Percentiles rank a stretch among this genome's conserved stretches.
These are phyloP conservation scores for Metschnikowia arizonensis DNA, from an alignment of 805 yeast genomes.

Conservation along the genomic window DNA sequence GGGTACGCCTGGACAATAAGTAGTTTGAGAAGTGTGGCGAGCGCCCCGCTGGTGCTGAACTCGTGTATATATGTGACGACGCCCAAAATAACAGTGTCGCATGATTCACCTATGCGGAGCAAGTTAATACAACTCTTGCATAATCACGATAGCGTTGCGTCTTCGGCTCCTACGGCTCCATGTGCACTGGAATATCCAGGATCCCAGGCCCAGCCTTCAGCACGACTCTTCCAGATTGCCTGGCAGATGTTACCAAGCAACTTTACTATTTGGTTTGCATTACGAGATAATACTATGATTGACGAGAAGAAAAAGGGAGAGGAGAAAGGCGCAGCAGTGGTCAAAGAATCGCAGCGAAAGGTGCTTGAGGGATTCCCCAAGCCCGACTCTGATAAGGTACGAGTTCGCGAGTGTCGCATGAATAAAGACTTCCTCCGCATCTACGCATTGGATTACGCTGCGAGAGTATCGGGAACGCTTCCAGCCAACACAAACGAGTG, in stretches of 20 bases:
- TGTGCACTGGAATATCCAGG: background rate
- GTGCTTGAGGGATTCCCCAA: background rate
- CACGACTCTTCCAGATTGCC: background rate
- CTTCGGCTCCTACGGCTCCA: background rate
- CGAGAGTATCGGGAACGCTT: slow-evolving; percentile 10
- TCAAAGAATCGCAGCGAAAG: background rate
- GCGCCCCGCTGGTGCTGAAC: slow-evolving; percentile 4
- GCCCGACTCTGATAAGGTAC: slow-evolving; percentile 1
- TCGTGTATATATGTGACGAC: background rate
- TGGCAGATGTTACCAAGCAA: slow-evolving; percentile 5
- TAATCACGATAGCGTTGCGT: background rate
- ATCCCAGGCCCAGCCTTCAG: background rate
- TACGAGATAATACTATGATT: background rate
- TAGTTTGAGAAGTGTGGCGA: background rate
- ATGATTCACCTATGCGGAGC: background rate
- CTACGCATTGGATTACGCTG: slow-evolving; percentile 18
- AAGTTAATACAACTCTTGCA: slow-evolving; percentile 4
- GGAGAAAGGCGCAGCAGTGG: background rate
- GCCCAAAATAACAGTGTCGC: background rate
- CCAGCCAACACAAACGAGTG: slow-evolving; percentile 9
- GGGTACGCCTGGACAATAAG: background rate
- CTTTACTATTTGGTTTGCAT: background rate
- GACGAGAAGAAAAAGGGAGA: background rate
- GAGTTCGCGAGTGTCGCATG: slow-evolving; percentile 17
- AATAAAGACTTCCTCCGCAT: slow-evolving; percentile 16